Percentiles rank a stretch among this genome's conserved stretches.
Evolutionary conservation across 2,329 filamentous ascomycete species (phyloP).

Genomic region (Xylariaceae sp.): DNA sequence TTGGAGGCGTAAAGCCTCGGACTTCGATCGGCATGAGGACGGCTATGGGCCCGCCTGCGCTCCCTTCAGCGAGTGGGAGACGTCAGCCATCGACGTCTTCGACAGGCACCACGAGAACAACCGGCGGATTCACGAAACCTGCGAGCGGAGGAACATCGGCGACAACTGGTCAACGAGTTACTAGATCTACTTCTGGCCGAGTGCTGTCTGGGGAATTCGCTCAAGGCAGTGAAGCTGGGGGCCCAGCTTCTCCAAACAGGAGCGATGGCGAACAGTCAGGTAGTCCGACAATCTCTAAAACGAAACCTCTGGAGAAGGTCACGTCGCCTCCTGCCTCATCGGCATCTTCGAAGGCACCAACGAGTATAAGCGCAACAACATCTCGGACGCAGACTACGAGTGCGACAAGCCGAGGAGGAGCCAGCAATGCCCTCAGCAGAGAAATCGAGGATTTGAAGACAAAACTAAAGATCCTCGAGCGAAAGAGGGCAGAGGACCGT

Average conservation of each 20-base stretch:
- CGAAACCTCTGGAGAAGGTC: conserved; percentile 49
- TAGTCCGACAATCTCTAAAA: conserved; percentile 47
- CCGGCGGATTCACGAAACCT: conserved; percentile 34
- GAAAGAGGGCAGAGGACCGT: conserved; percentile 77
- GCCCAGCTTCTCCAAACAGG: conserved; percentile 44
- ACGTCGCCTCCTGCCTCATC: conserved; percentile 34
- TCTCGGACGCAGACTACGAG: conserved; percentile 27
- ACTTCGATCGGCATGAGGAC: conserved; percentile 52
- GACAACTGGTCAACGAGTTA: conserved; percentile 32
- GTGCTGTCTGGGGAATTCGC: conserved; percentile 44
- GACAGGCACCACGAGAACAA: conserved; percentile 32
- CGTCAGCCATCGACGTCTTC: conserved; percentile 44
- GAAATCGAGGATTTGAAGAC: conserved; percentile 85
- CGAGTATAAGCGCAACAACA: conserved; percentile 23
- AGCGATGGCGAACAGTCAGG: conserved; percentile 47
- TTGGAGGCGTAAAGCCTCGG: conserved; percentile 45
- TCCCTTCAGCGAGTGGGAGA: conserved; percentile 40
- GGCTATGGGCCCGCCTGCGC: conserved; percentile 63
- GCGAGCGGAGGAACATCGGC: conserved; percentile 38
- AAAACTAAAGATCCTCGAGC: conserved; percentile 80
- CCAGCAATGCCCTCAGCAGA: conserved; percentile 48
- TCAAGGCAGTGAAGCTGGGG: conserved; percentile 39
- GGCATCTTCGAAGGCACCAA: conserved; percentile 31
- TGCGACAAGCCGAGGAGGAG: conserved; percentile 37
- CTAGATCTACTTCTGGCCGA: conserved; percentile 39